Base-by-base conservation (phyloP, 2,329 filamentous ascomycete genomes). In the Pseudocercospora pini-densiflorae region DNA sequence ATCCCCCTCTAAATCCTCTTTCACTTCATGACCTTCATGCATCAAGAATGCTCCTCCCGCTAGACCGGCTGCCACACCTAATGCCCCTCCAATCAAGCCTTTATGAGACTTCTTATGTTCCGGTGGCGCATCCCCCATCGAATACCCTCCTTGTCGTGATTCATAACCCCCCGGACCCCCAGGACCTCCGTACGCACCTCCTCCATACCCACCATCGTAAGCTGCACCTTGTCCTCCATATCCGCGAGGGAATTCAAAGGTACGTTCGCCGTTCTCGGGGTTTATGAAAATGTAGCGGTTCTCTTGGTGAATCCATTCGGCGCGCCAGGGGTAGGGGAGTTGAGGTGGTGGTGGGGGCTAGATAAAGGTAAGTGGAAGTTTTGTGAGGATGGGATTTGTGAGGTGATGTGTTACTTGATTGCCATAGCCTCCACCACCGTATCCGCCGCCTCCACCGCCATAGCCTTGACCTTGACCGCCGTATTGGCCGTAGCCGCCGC, bases 271-370 rank as follows among this genome's bases (percentile, higher is more conserved):
- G 23, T 77, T 84, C 69, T 82, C 76, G 62, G 81, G 76, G 73
- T 84, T 84, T 67, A 84, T 73, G 74, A 79, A 85, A 72, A 80
- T 72, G 76, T 79, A 84, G 70, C 81, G 78, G 43, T 76, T 68
- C 23, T 78, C 77, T 61, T 75, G 76, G 23, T 76, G 73, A 57
- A 82, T 79, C 80, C 80, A 84, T 59, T 78, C 77, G n/a, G 82
- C 76, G 53, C 77, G 70, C 82, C 82, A 84, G 16, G 82, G 82
- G 36, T 75, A 76, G 8, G 81, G 79, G 9, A 79, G 72, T 47
- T 77, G 73, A 8, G 74, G 78, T 33, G 76, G 77, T 59, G 72
- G 72, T 23, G 71, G 70, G 19, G 60, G n/a, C n/a, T n/a, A n/a
- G n/a, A n/a, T n/a, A n/a, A n/a, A n/a, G n/a, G n/a, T n/a, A n/a